These are phyloP conservation scores for Nicotiana tabacum DNA, from an alignment of 257 asterid genomes.

Conservation along the genomic window DNA sequence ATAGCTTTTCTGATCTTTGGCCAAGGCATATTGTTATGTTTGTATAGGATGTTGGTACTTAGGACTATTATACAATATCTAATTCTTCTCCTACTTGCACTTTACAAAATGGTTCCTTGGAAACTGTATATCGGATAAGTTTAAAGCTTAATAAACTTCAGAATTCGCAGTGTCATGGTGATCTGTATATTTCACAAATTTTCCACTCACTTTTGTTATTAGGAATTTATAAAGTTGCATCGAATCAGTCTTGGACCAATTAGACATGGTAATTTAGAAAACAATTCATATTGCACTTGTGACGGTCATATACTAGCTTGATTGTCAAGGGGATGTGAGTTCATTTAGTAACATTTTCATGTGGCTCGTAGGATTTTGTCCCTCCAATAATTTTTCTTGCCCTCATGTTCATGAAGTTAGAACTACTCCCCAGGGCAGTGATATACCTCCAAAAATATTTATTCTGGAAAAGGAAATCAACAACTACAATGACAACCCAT, in stretches of 20 bases:
- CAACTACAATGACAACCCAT: no score
- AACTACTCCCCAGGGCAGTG: not conserved
- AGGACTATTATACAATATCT: not conserved
- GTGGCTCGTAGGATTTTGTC: not conserved
- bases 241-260: not conserved
- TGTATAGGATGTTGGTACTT: not conserved
- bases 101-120: not conserved
- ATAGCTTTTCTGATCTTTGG: not conserved
- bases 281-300: not conserved
- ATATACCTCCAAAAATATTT: not conserved
- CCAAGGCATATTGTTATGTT: not conserved
- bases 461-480: no score
- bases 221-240: not conserved
- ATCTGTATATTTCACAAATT: not conserved
- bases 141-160: not conserved
- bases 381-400: no score
- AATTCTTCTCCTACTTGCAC: not conserved
- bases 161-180: not conserved
- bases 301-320: not conserved
- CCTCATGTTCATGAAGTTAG: no score
- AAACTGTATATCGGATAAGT: not conserved
- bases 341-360: not conserved
- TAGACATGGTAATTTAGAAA: not conserved
- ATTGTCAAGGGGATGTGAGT: not conserved
- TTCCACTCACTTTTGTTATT: not conserved